Evolutionary conservation across 257 asterid species (phyloP), one percentile per base, ranked within the genome.

Genomic region (Petunia secreta): DNA sequence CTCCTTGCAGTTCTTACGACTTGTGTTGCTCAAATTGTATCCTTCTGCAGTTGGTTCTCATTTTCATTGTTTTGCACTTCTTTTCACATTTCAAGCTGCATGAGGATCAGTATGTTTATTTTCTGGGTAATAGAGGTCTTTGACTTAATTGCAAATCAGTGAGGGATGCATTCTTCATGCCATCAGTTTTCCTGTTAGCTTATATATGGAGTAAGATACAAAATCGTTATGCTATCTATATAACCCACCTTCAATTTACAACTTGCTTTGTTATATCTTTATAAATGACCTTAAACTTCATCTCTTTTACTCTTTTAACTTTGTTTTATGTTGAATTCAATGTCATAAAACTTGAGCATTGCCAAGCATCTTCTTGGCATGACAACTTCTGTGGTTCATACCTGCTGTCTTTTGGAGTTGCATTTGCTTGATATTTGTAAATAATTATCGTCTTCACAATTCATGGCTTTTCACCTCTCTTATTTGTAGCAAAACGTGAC

Each of bases 21-120:
- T 9, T 94, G 98, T 82, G 88, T 94, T 82, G 96, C 98, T 48
- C 98, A 91, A 88, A 92, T 94, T 60, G 98, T 94, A 90, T 94
- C 98, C 98, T 92, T 91, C 77, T 76, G 34, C 52, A 16, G 40
- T 52, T 82, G 65, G 46, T 60, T 71, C 80, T 82, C 14, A 39
- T 78, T 71, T 68, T 75, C 79, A 62, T 75, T 65, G 8, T 8
- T 65, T 74, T 48, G 5, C 60, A 46, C 60, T 48, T 5, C n/a
- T 71, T 69, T 46, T 34, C 77, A 34, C 38, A 71, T 71, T 69
- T 69, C 60, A 71, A 71, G 34, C 34, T 25, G 77, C 60, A 48
- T 71, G 2, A 37, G 34, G 62, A 10, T 71, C 44, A 71, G 34
- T 48, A 48, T 34, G 60, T 59, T n/a, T 8, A 71, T 40, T 71